A percentile compares a stretch with the other conserved stretches of the same genome.
phyloP scores from a whole-genome alignment of 75 land plant species.

The Azolla pinnata region DNA sequence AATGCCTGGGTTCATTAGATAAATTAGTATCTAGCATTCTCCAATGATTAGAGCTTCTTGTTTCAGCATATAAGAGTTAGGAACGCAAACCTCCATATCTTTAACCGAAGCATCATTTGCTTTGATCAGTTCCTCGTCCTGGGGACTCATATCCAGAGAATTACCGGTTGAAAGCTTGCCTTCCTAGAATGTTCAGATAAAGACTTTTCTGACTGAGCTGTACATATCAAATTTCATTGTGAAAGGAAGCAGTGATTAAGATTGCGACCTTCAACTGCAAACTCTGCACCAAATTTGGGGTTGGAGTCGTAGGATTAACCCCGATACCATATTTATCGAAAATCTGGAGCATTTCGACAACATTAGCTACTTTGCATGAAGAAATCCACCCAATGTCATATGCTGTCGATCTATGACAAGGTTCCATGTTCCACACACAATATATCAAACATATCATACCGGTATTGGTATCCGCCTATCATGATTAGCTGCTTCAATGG shows the following conservation, averaged over 20 bases:
- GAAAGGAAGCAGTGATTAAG: neutral
- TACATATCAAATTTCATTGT: neutral
- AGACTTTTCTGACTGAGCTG: neutral
- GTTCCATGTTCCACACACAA: no score
- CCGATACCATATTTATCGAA: conserved; percentile 94
- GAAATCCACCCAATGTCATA: no score
- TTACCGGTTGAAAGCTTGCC: conserved; percentile 94
- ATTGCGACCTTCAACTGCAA: conserved; percentile 64
- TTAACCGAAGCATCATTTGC: conserved; percentile 87
- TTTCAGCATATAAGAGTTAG: no score
- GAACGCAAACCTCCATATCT: conserved; percentile 84
- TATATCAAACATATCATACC: no score
- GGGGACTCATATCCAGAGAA: conserved; percentile 78
- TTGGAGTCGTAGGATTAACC: conserved; percentile 31
- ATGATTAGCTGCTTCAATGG: conserved; percentile 69
- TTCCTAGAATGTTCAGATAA: conserved; percentile 25
- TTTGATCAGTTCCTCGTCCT: conserved; percentile 69
- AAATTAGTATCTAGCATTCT: no score
- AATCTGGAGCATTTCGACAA: conserved; percentile 57
- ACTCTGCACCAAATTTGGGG: conserved; percentile 56
- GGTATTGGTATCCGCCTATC: conserved; percentile 96
- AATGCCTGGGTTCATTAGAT: no score
- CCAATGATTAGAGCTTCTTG: no score
- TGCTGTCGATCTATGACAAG: no score
- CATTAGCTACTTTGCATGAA: no score